These are phyloP conservation scores for Euphrasia arctica DNA, from an alignment of 305 asterid species.

Conservation along the genomic window DNA sequence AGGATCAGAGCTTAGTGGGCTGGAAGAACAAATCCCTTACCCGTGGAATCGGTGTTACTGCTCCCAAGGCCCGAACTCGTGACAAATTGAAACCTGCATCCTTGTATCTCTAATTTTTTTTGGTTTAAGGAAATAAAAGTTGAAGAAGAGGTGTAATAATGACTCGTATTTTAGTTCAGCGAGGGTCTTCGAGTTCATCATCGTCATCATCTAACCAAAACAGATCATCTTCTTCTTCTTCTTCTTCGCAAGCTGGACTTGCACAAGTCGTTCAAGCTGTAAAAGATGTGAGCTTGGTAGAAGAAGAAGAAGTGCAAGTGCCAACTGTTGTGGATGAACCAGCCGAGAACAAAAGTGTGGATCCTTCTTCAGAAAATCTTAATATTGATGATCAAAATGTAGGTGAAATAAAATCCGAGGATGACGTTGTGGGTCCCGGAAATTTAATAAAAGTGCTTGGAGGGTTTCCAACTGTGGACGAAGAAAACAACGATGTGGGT, in stretches of 20 bases:
- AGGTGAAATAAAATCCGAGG: conserved; percentile 38
- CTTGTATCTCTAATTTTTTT: conserved; percentile 43
- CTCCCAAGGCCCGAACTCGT: conserved; percentile 89
- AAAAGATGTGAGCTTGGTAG: conserved; percentile 54
- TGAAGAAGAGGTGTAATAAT: conserved; percentile 39
- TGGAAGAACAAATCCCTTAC: conserved; percentile 72
- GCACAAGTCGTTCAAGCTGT: conserved; percentile 44
- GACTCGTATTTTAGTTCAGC: conserved; percentile 93
- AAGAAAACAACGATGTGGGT: conserved; percentile 46
- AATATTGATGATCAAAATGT: conserved; percentile 34
- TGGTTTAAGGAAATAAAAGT: conserved; percentile 28
- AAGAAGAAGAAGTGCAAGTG: conserved; percentile 44
- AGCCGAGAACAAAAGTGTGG: conserved; percentile 50
- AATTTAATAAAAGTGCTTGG: conserved; percentile 38
- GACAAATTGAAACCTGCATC: conserved; percentile 65
- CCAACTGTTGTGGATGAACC: conserved; percentile 46
- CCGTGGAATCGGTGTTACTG: conserved; percentile 76
- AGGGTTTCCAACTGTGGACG: conserved; percentile 47
- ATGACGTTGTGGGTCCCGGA: conserved; percentile 38
- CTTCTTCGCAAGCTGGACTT: conserved; percentile 43
- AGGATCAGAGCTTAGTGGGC: conserved; percentile 58
- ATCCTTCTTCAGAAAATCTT: conserved; percentile 36
- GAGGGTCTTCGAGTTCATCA: conserved; percentile 76
- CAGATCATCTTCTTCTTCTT: conserved; percentile 48
- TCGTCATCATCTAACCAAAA: conserved; percentile 79